These are phyloP conservation scores for Vicia villosa DNA, from an alignment of 306 rosid genomes.

Conservation along the genomic window DNA sequence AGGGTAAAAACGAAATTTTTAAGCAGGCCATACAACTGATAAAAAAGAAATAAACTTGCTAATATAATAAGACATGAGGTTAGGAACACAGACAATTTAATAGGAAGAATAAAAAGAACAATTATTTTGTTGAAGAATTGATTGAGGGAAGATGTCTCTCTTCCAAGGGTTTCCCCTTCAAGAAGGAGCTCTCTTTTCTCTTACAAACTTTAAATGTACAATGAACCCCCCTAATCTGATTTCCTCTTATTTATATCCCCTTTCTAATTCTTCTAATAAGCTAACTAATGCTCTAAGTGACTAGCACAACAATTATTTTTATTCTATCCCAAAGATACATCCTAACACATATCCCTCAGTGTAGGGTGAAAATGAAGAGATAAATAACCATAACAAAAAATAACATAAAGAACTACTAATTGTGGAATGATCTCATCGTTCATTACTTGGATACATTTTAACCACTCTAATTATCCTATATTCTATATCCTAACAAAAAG, in stretches of 20 bases:
- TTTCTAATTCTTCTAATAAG: too few species aligned
- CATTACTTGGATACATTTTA: too few species aligned
- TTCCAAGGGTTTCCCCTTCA: background rate
- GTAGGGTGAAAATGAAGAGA: too few species aligned
- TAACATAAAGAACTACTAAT: too few species aligned
- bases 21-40: slow-evolving; percentile 14
- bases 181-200: background rate
- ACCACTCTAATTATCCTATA: too few species aligned
- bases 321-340: too few species aligned
- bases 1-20: background rate
- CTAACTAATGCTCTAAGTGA: too few species aligned
- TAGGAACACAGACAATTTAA: background rate
- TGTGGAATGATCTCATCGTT: too few species aligned
- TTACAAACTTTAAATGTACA: background rate
- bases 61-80: slow-evolving; percentile 10
- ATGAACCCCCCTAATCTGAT: background rate
- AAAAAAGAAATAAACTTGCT: slow-evolving; percentile 19
- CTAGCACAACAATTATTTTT: too few species aligned
- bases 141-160: background rate
- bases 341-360: too few species aligned
- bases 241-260: background rate
- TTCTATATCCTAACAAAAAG: slow-evolving; percentile 8
- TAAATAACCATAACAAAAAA: too few species aligned
- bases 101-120: background rate
- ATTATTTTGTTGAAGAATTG: background rate